These are phyloP conservation scores for Coemansia sp. DNA, from an alignment of 192 early-diverging fungal genomes.

Conservation along the genomic window DNA sequence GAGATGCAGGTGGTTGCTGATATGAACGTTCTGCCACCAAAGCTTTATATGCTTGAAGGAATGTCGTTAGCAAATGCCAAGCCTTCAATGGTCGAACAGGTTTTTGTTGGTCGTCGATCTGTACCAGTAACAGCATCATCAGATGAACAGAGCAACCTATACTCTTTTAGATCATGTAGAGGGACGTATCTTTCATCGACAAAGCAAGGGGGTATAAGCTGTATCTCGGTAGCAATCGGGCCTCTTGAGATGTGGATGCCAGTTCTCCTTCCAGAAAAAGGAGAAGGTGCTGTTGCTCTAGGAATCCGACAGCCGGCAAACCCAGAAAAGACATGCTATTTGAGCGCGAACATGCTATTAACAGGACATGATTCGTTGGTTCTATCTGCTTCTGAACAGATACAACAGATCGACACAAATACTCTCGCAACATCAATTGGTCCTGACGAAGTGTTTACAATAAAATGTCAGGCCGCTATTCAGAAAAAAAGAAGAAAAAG, in stretches of 20 bases:
- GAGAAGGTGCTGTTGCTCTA: constrained; percentile 39
- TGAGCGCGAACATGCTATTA: constrained; percentile 6
- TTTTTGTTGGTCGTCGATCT: constrained; percentile 40
- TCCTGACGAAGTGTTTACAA: constrained; percentile 2
- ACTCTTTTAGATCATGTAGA: constrained; percentile 32
- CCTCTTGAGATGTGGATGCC: constrained; percentile 46
- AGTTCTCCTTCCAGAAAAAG: constrained; percentile 29
- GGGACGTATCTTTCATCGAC: constrained; percentile 27
- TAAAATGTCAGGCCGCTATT: constrained; percentile 10
- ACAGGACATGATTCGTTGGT: neutral
- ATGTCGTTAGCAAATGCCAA: constrained; percentile 12
- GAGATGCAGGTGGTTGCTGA: constrained; percentile 6
- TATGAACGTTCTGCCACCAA: neutral
- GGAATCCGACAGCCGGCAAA: constrained; percentile 20
- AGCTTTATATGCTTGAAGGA: constrained; percentile 5
- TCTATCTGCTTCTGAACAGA: neutral
- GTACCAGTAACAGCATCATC: constrained; percentile 15
- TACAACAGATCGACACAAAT: neutral
- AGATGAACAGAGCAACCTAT: constrained; percentile 14
- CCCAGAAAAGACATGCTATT: constrained; percentile 7
- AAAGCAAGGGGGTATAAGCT: constrained; percentile 13
- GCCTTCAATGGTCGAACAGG: constrained; percentile 32
- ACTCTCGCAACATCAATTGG: constrained; percentile 5
- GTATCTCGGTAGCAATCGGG: constrained; percentile 29
- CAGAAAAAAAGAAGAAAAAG: neutral